These are phyloP conservation scores for Fusarium camptoceras DNA, from an alignment of 2,329 filamentous ascomycete genomes.

Conservation along the genomic window DNA sequence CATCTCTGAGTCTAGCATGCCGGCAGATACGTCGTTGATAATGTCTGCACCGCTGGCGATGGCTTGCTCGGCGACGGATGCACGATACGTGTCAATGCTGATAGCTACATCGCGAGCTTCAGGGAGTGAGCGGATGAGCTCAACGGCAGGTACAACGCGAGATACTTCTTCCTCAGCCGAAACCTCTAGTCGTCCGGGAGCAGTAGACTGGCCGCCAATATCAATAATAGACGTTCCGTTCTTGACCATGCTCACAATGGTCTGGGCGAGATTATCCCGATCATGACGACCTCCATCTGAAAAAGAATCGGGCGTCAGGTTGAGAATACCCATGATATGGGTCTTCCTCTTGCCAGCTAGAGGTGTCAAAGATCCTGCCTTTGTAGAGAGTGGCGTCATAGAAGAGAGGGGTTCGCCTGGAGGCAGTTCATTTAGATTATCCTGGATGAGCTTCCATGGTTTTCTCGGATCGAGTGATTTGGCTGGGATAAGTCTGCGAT, in stretches of 20 bases:
- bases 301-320: slow-evolving; percentile 96
- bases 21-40: slow-evolving; percentile 94
- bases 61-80: slow-evolving; percentile 81
- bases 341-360: slow-evolving; percentile 71
- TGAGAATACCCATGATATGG: slow-evolving; percentile 92
- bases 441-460: slow-evolving; percentile 71
- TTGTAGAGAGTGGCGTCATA: slow-evolving; percentile 65
- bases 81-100: slow-evolving; percentile 93
- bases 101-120: slow-evolving; percentile 75
- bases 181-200: slow-evolving; percentile 78
- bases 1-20: slow-evolving; percentile 83
- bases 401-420: slow-evolving; percentile 65
- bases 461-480: slow-evolving; percentile 63
- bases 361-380: slow-evolving; percentile 66
- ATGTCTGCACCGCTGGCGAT: slow-evolving; percentile 86
- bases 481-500: slow-evolving; percentile 64
- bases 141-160: slow-evolving; percentile 83
- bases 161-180: slow-evolving; percentile 77
- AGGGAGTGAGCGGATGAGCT: slow-evolving; percentile 75
- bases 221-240: slow-evolving; percentile 87
- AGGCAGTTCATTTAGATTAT: slow-evolving; percentile 71
- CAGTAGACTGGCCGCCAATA: slow-evolving; percentile 92
- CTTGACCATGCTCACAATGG: slow-evolving; percentile 71
- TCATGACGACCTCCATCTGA: slow-evolving; percentile 84
- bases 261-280: slow-evolving; percentile 65